Base-by-base conservation (phyloP, 2,329 filamentous ascomycete genomes). In the Dothideomycetes sp. region DNA sequence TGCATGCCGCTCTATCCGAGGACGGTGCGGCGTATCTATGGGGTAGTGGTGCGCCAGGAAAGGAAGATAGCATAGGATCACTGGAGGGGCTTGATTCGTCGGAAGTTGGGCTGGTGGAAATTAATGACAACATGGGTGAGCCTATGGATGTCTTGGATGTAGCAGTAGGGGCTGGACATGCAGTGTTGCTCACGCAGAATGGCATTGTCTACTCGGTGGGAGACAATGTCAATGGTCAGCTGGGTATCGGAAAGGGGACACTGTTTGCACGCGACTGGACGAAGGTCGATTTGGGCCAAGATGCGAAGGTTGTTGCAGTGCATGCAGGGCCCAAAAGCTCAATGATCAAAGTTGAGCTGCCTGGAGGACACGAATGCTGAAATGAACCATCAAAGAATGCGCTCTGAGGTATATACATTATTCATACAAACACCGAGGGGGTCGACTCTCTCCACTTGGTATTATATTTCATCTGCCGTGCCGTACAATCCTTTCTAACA, bases 1-100 rank as follows among this genome's bases (percentile, higher is more conserved):
- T 70, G 3, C 58, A 72, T 2, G 74, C 72, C 3, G 77, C 76
- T 0, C 48, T 82, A 32, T 80, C 75, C 0, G 58, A 65, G 9
- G 72, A 70, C 2, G 63, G 69, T 22, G 72, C 75, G 42, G 54
- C 80, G 2, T 83, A 82, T 50, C 52, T 72, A 17, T 83, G 78
- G 77, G 78, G 79, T 5, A 41, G 45, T n/a, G 37, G 19, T 5
- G 49, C 40, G 17, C 53, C 54, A 8, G 53, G 51, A 1, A 38
- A 35, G 7, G 45, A 53, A 12, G 31, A 45, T 7, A 31, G 32
- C 3, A 49, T 58, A 7, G 24, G 39, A 15, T 47, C 42, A 29
- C 41, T 57, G n/a, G 19, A 33, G 3, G 50, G 45, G n/a, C 37
- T 41, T 3, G 45, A 43, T 11, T 36, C 47, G 3, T 52, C 44